Percentiles rank a stretch among this genome's conserved stretches.
These are phyloP conservation scores for Pseudocercospora macadamiae DNA, from an alignment of 2,329 filamentous ascomycete genomes.

Conservation along the genomic window DNA sequence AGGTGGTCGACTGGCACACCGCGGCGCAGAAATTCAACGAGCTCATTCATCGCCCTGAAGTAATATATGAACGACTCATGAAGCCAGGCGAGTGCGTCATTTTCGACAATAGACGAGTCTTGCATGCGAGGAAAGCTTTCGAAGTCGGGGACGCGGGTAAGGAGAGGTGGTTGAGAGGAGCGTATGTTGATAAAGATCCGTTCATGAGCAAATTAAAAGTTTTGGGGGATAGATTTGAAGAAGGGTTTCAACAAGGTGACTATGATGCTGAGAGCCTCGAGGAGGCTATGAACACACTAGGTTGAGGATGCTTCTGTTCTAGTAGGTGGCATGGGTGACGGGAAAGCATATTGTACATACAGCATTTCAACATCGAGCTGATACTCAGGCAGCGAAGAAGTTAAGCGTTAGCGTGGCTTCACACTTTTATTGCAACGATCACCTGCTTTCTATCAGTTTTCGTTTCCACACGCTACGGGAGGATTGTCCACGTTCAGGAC, in stretches of 20 bases:
- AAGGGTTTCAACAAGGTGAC: not conserved
- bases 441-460: too few species aligned
- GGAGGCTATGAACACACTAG: not conserved
- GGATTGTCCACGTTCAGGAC: too few species aligned
- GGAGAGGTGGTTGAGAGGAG: constrained; percentile 79
- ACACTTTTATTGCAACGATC: too few species aligned
- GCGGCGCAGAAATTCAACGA: constrained; percentile 61
- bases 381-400: not conserved
- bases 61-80: constrained; percentile 72
- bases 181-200: constrained; percentile 75
- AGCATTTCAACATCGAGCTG: not conserved
- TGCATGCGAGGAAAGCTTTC: constrained; percentile 82
- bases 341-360: not conserved
- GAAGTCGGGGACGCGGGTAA: constrained; percentile 62
- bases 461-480: too few species aligned
- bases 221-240: constrained; percentile 22
- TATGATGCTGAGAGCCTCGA: not conserved
- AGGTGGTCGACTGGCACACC: constrained; percentile 47
- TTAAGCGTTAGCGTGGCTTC: too few species aligned
- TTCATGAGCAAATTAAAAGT: constrained; percentile 47
- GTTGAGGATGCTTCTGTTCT: not conserved
- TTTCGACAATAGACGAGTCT: constrained; percentile 85
- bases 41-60: constrained; percentile 59
- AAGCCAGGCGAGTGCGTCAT: constrained; percentile 83
- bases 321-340: not conserved